Evolutionary conservation across 1,284 basidiomycete species (phyloP), one percentile per base, ranked within the genome.

Genomic region (Peniophora sp.): DNA sequence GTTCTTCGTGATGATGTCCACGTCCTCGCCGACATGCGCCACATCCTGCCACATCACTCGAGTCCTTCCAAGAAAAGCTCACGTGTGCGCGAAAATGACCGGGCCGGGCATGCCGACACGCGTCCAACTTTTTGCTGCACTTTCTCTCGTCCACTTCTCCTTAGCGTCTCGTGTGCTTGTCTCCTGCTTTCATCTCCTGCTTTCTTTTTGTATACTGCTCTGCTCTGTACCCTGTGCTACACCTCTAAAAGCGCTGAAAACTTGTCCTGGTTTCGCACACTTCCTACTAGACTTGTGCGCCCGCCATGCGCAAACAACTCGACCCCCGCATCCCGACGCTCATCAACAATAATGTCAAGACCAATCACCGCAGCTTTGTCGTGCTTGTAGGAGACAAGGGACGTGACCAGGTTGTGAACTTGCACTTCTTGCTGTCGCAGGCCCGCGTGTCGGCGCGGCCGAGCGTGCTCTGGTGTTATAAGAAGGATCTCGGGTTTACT

Each of bases 331-430:
- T 98, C 61, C 92, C 92, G 12, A 89, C 87, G 51, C 80, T 97
- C 54, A 95, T 97, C 66, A 85, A 83, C 61, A 96, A 95, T 70
- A 92, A 92, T 81, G 93, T 97, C 65, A 85, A 90, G 68, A 79
- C 85, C 57, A 94, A 95, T 59, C 90, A 97, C 61, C 78, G 97
- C 36, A 95, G 92, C 5, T 98, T 99, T 77, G 91, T 99, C 66
- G 92, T 98, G 38, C 79, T 99, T 48, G 93, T 99, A 20, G 97
- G 97, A 35, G 96, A 99, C 75, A 91, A 87, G 67, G 91, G 89
- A 8, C 80, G 91, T 62, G 93, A 97, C 62, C 96, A 98, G 77
- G 88, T 99, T 53, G 95, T 98, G 53, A 98, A 98, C 66, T 73
- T 99, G 46, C 96, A 99, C 69, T 98, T 92, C 67, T 69, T 99